Conservation (phyloP, 768 basidiomycete species). For the Leccinellum albellum region DNA sequence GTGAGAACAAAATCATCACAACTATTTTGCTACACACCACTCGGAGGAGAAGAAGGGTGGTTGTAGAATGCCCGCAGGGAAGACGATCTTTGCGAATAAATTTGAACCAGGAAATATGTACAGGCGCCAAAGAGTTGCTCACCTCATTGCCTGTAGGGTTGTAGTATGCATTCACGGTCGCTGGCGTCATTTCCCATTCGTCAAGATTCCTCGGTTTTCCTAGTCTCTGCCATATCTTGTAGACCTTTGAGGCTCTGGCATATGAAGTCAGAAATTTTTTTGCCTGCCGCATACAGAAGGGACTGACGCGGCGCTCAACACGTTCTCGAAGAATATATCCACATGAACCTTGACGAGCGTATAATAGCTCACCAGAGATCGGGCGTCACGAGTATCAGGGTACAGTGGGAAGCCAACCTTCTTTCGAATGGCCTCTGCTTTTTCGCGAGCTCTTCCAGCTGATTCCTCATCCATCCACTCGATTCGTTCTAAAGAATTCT, state of each 20-base stretch:
- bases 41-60: conserved; percentile 84
- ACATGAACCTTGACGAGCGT: conserved; percentile 57
- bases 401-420: conserved; percentile 93
- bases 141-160: conserved; percentile 87
- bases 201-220: conserved; percentile 67
- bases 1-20: conserved; percentile 6
- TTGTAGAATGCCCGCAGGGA: conserved; percentile 93
- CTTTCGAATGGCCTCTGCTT: conserved; percentile 58
- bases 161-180: conserved; percentile 86
- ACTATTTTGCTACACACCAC: conserved; percentile 47
- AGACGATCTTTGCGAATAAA: conserved; percentile 63
- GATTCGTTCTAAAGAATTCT: conserved; percentile 64
- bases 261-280: conserved; percentile 7
- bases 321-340: conserved; percentile 80
- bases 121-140: conserved; percentile 1
- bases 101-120: not conserved
- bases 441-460: conserved; percentile 76
- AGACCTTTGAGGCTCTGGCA: conserved; percentile 52
- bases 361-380: conserved; percentile 74
- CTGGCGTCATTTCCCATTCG: conserved; percentile 86
- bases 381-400: conserved; percentile 73
- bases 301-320: conserved; percentile 58
- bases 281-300: not conserved
- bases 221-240: conserved; percentile 70
- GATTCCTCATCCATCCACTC: conserved; percentile 92